phyloP scores from a whole-genome alignment of 169 alveolate species.

The Plasmodium vivax region DNA sequence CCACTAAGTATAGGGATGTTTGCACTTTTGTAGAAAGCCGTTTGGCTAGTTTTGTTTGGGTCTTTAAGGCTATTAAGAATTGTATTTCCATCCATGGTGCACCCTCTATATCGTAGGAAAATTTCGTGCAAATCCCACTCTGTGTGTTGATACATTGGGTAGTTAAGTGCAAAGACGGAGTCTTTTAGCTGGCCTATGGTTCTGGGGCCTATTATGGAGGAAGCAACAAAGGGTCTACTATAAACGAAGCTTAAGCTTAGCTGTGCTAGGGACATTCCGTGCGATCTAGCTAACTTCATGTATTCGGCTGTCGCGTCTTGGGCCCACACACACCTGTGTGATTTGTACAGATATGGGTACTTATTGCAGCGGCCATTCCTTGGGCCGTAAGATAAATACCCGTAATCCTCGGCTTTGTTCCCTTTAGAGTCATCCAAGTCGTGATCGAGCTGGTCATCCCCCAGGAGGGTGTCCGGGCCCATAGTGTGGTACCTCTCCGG shows the following conservation, averaged over 20 bases:
- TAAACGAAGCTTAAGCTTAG: conserved; percentile 83
- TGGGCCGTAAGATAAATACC: conserved; percentile 87
- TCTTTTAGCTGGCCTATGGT: conserved; percentile 89
- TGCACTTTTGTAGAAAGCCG: conserved; percentile 81
- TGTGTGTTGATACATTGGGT: conserved; percentile 80
- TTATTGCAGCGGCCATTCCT: conserved; percentile 86
- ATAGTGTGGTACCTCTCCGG: conserved; percentile 84
- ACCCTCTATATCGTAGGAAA: conserved; percentile 86
- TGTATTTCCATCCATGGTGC: conserved; percentile 90
- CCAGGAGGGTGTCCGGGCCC: conserved; percentile 72
- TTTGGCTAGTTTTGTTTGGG: conserved; percentile 83
- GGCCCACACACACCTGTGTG: conserved; percentile 91
- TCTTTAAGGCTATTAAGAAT: conserved; percentile 81
- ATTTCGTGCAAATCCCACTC: conserved; percentile 86
- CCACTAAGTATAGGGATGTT: conserved; percentile 90
- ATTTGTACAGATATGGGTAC: conserved; percentile 84
- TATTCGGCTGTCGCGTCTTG: conserved; percentile 88
- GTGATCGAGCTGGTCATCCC: conserved; percentile 30
- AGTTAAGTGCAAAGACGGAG: conserved; percentile 83
- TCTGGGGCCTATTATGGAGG: conserved; percentile 87
- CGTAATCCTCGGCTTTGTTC: conserved; percentile 86
- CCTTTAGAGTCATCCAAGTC: conserved; percentile 50
- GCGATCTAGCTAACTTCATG: conserved; percentile 85
- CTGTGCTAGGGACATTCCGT: conserved; percentile 86
- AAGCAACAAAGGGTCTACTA: conserved; percentile 87